These are phyloP conservation scores for Claviceps fusiformis DNA, from an alignment of 2,329 filamentous ascomycete genomes.

Conservation along the genomic window DNA sequence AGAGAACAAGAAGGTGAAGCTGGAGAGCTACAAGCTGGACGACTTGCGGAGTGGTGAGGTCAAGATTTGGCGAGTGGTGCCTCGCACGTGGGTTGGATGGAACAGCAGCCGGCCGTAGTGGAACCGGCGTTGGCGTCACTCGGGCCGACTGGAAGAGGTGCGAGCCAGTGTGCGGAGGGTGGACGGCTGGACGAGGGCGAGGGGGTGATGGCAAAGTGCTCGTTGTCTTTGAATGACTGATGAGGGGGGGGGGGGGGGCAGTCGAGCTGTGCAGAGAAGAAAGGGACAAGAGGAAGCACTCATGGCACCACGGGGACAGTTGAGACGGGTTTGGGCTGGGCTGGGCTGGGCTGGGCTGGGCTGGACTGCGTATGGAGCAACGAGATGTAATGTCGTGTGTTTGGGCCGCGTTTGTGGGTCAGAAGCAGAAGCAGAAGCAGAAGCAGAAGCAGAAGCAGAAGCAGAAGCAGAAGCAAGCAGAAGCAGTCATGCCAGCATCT, in stretches of 20 bases:
- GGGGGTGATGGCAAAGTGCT: too few species aligned
- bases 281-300: neutral
- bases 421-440: too few species aligned
- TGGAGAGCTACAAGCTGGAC: slow-evolving; percentile 87
- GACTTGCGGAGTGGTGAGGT: slow-evolving; percentile 89
- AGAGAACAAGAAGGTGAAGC: slow-evolving; percentile 84
- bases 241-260: too few species aligned
- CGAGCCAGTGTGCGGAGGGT: slow-evolving; percentile 2
- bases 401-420: too few species aligned
- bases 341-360: too few species aligned
- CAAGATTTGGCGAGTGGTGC: slow-evolving; percentile 94
- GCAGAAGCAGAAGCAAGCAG: too few species aligned
- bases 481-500: too few species aligned
- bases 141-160: slow-evolving; percentile 3
- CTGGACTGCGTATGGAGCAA: too few species aligned
- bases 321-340: too few species aligned
- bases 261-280: neutral
- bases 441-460: too few species aligned
- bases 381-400: too few species aligned
- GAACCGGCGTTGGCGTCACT: slow-evolving; percentile 11
- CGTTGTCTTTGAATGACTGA: neutral
- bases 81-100: slow-evolving; percentile 86
- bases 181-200: neutral
- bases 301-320: too few species aligned
- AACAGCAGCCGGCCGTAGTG: slow-evolving; percentile 45